Evolutionary conservation across 2,329 filamentous ascomycete species (phyloP), one percentile per base, ranked within the genome.

Genomic region (Aspergillus sp.): DNA sequence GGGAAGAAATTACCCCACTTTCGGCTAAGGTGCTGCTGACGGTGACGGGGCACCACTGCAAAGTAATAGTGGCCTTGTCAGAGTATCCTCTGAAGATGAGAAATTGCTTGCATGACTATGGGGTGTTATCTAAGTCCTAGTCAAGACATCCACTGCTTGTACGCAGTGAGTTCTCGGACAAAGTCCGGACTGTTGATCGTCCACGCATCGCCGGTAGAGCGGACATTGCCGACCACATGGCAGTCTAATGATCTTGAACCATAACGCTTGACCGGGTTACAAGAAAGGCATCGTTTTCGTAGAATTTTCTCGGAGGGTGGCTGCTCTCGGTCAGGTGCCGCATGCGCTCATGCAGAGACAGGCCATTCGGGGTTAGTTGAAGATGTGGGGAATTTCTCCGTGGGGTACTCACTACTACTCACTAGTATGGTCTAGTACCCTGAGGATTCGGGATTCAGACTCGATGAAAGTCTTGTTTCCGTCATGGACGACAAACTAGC

Each of bases 341-440:
- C 25, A 30, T 50, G 25, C 47, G 17, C 47, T 17, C 47, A n/a
- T 50, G 53, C 41, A 42, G 39, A 27, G 21, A 3, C 7, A 23
- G 25, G 21, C 38, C 23, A 23, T 10, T 41, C 15, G 52, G 52
- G 52, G 38, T 54, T 27, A 17, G 39, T 27, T 54, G 52, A 25
- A 41, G 53, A 44, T 55, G 53, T 44, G 53, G 53, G 53, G 53
- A 55, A 55, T 41, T 41, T 41, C 53, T 55, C 53, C 41, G 53
- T 55, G 53, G 53, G 39, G 53, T 19, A 42, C 7, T 42, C 8
- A 27, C 27, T n/a, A 8, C 25, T 30, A 30, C 27, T 30, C 27
- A 32, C 10, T 13, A 13, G 10, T 32, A 32, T 32, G 11, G 30
- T 32, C 30, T 32, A 32, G 30, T 32, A 32, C 30, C 11, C 30